Evolutionary conservation across 1,284 basidiomycete genomes (phyloP).

Genomic region (Amylostereum areolatum): DNA sequence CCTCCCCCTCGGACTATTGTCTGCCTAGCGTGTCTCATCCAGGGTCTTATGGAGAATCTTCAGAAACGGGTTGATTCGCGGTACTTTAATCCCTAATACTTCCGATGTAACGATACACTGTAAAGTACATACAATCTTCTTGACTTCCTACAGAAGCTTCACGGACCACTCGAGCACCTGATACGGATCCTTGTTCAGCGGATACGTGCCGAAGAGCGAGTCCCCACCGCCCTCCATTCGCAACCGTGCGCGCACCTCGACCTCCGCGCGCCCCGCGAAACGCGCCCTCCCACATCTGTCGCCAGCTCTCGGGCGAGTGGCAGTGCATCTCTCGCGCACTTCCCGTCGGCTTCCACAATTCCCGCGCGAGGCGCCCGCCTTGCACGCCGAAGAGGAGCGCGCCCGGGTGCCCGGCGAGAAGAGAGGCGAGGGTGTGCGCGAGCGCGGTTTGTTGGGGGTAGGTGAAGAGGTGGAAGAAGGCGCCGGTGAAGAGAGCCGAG

Average conservation of each 20-base stretch:
- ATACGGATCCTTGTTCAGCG: too few species aligned
- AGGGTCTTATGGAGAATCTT: too few species aligned
- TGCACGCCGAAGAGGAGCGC: constrained; percentile 28
- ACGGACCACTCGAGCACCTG: too few species aligned
- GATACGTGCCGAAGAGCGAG: too few species aligned
- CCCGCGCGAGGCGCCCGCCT: background rate
- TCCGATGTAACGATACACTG: too few species aligned
- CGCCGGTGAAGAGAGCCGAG: constrained; percentile 35
- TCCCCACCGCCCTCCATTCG: too few species aligned
- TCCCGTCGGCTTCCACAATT: background rate
- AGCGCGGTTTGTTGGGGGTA: constrained; percentile 31
- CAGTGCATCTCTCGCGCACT: constrained; percentile 7
- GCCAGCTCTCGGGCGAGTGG: constrained; percentile 24
- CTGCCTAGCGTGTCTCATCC: too few species aligned
- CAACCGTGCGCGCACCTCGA: constrained; percentile 10
- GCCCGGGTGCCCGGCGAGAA: constrained; percentile 28
- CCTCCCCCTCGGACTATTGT: too few species aligned
- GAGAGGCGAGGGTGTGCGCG: constrained; percentile 28
- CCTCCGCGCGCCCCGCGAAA: constrained; percentile 13
- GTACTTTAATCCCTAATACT: too few species aligned
- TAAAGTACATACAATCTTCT: too few species aligned
- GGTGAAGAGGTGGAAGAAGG: constrained; percentile 44
- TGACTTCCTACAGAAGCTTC: too few species aligned
- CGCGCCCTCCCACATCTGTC: constrained; percentile 22
- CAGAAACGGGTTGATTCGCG: too few species aligned